Percentiles rank a stretch among this genome's conserved stretches.
phyloP scores from a whole-genome alignment of 352 stramenopile genomes.

The Thalassiosira ordinaria region DNA sequence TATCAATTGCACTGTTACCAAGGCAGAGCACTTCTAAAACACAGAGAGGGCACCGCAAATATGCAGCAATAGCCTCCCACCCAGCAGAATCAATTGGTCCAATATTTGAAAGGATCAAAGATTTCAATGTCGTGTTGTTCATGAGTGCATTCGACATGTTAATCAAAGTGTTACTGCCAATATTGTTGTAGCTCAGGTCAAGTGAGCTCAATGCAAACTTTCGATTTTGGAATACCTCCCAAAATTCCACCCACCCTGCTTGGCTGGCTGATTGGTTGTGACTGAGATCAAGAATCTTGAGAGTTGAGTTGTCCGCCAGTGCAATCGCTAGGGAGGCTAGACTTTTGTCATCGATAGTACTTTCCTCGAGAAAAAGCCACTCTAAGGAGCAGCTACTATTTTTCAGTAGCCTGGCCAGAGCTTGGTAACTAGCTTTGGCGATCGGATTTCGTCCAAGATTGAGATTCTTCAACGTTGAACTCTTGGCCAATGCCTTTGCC shows the following conservation, averaged over 20 bases:
- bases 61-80: no score
- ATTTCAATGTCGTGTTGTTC: neutral
- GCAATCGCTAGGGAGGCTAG: neutral
- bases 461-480: neutral
- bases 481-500: neutral
- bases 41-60: no score
- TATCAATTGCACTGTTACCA: no score
- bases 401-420: neutral
- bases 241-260: neutral
- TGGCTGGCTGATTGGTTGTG: neutral
- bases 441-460: neutral
- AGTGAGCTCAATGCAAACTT: slow-evolving; percentile 3
- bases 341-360: neutral
- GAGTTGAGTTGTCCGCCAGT: neutral
- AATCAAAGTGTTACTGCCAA: neutral
- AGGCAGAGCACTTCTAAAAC: no score
- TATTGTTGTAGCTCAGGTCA: neutral
- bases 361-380: neutral
- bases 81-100: no score
- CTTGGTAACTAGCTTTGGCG: neutral
- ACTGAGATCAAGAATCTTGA: neutral
- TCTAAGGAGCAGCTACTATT: neutral
- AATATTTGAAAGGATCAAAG: no score
- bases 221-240: neutral
- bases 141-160: neutral